phyloP scores from a whole-genome alignment of 257 asterid species.

The Solanum dulcamara region DNA sequence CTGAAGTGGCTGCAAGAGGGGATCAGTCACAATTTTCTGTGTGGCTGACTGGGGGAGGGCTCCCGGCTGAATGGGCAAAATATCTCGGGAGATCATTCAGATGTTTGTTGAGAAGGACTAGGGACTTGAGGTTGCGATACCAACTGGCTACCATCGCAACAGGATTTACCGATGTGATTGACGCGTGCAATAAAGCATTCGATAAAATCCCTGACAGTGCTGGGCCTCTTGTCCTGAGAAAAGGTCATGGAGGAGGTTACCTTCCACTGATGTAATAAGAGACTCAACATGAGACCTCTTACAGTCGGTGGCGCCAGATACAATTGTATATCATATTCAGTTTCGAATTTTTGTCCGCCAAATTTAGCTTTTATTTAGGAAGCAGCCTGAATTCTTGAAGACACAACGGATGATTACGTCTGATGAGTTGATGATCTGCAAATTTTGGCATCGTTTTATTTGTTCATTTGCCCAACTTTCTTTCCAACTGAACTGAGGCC shows the following conservation, averaged over 20 bases:
- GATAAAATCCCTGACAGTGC: constrained; percentile 96
- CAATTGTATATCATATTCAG: constrained; percentile 1
- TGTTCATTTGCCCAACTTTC: constrained; percentile 17
- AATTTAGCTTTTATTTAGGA: not conserved
- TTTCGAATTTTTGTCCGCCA: constrained; percentile 1
- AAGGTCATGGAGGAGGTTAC: constrained; percentile 96
- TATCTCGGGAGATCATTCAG: constrained; percentile 74
- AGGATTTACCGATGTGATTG: constrained; percentile 61
- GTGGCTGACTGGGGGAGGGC: constrained; percentile 92
- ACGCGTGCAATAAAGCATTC: constrained; percentile 50
- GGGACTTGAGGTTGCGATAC: constrained; percentile 56
- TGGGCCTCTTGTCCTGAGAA: constrained; percentile 93
- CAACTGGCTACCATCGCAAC: constrained; percentile 79
- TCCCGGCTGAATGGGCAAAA: constrained; percentile 91
- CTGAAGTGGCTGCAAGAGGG: constrained; percentile 93
- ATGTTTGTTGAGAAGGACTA: constrained; percentile 72
- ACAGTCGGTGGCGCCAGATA: not conserved
- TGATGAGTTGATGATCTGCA: constrained; percentile 20
- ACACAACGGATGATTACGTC: constrained; percentile 11
- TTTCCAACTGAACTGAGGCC: constrained; percentile 14
- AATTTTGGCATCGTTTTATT: constrained; percentile 31
- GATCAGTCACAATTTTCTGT: constrained; percentile 90
- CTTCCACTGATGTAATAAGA: constrained; percentile 75
- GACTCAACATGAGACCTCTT: not conserved
- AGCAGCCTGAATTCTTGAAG: constrained; percentile 13